Evolutionary conservation across 495 filamentous ascomycete genomes (phyloP), one percentile per base, ranked within the genome.

Genomic region (Annulohypoxylon nitens): DNA sequence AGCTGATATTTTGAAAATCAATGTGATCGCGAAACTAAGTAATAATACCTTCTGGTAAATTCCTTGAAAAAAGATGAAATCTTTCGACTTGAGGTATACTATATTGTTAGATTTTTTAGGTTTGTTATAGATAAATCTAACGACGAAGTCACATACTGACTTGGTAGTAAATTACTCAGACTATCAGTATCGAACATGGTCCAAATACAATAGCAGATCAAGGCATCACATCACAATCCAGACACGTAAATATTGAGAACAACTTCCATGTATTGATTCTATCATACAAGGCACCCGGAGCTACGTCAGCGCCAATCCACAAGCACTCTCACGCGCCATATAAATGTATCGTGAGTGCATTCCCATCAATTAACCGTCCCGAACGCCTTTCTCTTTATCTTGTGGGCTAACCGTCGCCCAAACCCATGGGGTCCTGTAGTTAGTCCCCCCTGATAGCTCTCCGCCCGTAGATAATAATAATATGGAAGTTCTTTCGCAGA

Each of bases 401-500:
- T 16, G 51, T 12, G 59, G 60, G 64, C 50, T 58, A 6, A 69
- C 60, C 37, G 12, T 43, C 36, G 64, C 64, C 70, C 43, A 14
- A 43, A 59, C 53, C 59, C 58, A 16, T 14, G 10, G 66, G 66
- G 57, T 14, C 57, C 58, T 20, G 37, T 61, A 48, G 16, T 54
- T 45, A 18, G 18, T 45, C 53, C 53, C 20, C 53, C 55, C 37
- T 47, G 5, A 23, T 50, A 50, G 16, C 41, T 63, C 43, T 6
- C 45, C 61, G 67, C 48, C 55, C 26, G 61, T 54, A 50, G 61
- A 61, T 14, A 26, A 71, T 60, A 51, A 36, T n/a, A 61, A 67
- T 47, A 55, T 67, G 57, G 43, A 70, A 67, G 62, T 68, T 75
- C 64, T 74, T 74, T 74, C 54, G 69, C 61, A 69, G n/a, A 75